These are phyloP conservation scores for Athelia sp. DNA, from an alignment of 1,284 basidiomycete species.

Conservation along the genomic window DNA sequence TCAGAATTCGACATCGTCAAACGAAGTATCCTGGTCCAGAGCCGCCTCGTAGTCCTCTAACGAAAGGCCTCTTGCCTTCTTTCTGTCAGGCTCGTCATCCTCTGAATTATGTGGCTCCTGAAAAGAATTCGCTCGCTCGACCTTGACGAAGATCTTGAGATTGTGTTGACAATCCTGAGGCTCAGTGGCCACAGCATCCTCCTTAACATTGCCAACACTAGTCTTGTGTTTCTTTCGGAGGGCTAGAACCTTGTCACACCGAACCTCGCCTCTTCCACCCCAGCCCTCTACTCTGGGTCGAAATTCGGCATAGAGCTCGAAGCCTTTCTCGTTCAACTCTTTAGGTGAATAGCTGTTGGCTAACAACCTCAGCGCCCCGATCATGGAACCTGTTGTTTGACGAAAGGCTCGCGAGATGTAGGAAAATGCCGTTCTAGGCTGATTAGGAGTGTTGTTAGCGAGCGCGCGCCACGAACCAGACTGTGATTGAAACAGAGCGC, in stretches of 20 bases:
- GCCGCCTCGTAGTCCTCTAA: slow-evolving; percentile 49
- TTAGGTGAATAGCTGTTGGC: slow-evolving; percentile 61
- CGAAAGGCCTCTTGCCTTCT: slow-evolving; percentile 34
- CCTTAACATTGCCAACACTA: not conserved
- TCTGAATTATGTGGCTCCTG: slow-evolving; percentile 3
- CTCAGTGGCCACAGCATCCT: not conserved
- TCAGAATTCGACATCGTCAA: slow-evolving; percentile 37
- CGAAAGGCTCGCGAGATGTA: slow-evolving; percentile 81
- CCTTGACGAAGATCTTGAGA: not conserved
- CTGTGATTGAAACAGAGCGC: slow-evolving; percentile 77
- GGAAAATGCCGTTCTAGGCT: slow-evolving; percentile 70
- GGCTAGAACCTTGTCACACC: slow-evolving; percentile 54
- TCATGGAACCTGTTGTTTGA: slow-evolving; percentile 67
- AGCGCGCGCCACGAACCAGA: slow-evolving; percentile 79
- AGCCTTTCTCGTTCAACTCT: slow-evolving; percentile 68
- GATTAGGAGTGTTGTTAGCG: slow-evolving; percentile 63
- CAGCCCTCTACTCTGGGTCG: slow-evolving; percentile 68
- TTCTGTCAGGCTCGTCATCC: slow-evolving; percentile 25
- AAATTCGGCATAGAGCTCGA: slow-evolving; percentile 73
- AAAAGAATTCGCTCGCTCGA: not conserved
- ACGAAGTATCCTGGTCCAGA: slow-evolving; percentile 41
- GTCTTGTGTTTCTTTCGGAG: slow-evolving; percentile 34
- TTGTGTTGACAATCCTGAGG: no score
- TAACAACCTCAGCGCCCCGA: slow-evolving; percentile 80
- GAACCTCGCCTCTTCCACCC: slow-evolving; percentile 69